phyloP scores from a whole-genome alignment of 768 basidiomycete genomes.

The Clitopilus passeckerianus region DNA sequence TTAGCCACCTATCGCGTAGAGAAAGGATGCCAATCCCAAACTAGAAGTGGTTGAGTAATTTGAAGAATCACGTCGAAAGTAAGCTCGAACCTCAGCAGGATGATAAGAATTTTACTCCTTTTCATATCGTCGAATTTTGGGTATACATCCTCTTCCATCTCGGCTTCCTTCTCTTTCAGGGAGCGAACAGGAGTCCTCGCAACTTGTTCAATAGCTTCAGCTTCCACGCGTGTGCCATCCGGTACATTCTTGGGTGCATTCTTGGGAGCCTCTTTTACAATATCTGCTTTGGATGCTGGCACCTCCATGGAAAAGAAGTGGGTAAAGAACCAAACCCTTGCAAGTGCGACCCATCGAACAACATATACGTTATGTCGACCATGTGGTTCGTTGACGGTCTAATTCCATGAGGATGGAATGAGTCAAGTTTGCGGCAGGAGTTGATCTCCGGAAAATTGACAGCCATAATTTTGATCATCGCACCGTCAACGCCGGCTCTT shows the following conservation, averaged over 20 bases:
- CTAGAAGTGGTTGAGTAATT: neutral
- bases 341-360: neutral
- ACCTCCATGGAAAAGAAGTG: neutral
- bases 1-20: conserved; percentile 11
- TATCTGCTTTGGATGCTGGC: neutral
- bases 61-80: neutral
- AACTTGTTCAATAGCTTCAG: neutral
- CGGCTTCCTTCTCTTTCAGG: neutral
- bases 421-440: neutral
- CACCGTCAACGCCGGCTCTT: too few relatives aligned
- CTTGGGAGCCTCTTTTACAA: neutral
- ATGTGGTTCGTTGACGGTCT: neutral
- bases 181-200: neutral
- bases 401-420: neutral
- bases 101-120: conserved; percentile 5
- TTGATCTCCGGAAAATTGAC: conserved; percentile 1
- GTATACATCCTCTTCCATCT: neutral
- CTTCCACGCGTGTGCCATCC: neutral
- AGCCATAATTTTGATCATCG: neutral
- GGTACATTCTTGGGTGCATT: neutral
- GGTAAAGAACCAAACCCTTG: neutral
- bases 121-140: conserved; percentile 13
- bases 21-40: conserved; percentile 9
- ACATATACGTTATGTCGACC: neutral
- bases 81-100: conserved; percentile 7